Evolutionary conservation across 108 stramenopile genomes (phyloP), one percentile per base, ranked within the genome.

Genomic region (Cyclotella sp.): DNA sequence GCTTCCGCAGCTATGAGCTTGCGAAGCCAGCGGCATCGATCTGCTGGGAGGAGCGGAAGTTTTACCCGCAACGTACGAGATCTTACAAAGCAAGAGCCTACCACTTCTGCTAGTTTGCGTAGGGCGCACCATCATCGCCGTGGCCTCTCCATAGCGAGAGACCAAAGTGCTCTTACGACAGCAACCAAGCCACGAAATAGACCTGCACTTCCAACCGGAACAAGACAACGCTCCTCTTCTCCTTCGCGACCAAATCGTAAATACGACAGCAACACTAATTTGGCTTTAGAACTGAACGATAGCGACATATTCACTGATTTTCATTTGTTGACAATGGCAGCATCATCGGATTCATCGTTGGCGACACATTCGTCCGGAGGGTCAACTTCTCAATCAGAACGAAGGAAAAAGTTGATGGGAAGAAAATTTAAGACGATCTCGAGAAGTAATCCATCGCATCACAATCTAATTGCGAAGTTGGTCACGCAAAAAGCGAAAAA

Each of bases 251-350:
- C n/a, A 22, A 55, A 22, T 12, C 55, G 11, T 19, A 22, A 21
- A 12, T 22, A 55, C 11, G 55, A 19, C 9, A 55, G 55, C 55
- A 19, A 19, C 11, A 55, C 55, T 24, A 55, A 55, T 24, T 22
- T 55, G 55, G 24, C 22, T 1, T 4, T 55, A 12, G 55, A 55
- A 22, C 55, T 55, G 21, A 55, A 55, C 22, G 55, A 55, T 24
- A 55, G 55, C 24, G 55, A 55, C 24, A 55, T 55, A n/a, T 55
- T 55, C 24, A 55, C 55, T 12, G 55, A 55, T 55, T 55, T 55
- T 55, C 55, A 55, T 24, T 55, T 55, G 55, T 3, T 55, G 3
- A 55, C 24, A 22, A 55, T 55, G 55, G 22, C 22, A 55, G n/a
- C 55, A 6, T 55, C 55, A 12, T 21, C 19, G 11, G 55, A 55